These are phyloP conservation scores for Chaetomium sp. DNA, from an alignment of 2,329 filamentous ascomycete genomes.

Conservation along the genomic window DNA sequence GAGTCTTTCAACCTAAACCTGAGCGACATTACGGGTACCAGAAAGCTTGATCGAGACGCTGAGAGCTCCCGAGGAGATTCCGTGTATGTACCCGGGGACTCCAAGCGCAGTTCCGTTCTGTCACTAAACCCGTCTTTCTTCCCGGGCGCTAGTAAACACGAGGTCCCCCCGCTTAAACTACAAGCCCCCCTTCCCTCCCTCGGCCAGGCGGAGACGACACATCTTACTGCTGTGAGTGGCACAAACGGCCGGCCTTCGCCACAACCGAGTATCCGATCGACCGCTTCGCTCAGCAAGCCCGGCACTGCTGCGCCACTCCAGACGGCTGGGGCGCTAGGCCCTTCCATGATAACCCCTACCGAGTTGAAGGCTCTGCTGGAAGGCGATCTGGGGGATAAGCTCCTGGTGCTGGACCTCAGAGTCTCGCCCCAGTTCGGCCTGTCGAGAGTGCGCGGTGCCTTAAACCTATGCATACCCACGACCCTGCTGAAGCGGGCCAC, in stretches of 20 bases:
- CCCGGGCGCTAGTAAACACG: conserved; percentile 38
- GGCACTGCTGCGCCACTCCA: conserved; percentile 50
- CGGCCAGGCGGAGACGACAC: conserved; percentile 25
- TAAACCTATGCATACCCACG: conserved; percentile 93
- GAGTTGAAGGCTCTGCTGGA: conserved; percentile 53
- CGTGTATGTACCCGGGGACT: conserved; percentile 48
- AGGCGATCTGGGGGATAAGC: conserved; percentile 30
- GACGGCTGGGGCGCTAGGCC: conserved; percentile 39
- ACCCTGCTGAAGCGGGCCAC: conserved; percentile 86
- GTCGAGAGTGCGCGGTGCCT: conserved; percentile 68
- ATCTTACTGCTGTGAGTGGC: conserved; percentile 35
- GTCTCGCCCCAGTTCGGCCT: conserved; percentile 76
- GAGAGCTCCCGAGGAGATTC: conserved; percentile 47
- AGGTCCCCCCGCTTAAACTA: conserved; percentile 38
- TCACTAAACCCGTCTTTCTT: conserved; percentile 38
- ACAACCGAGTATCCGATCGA: conserved; percentile 43
- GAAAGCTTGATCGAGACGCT: conserved; percentile 38
- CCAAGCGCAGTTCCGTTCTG: conserved; percentile 46
- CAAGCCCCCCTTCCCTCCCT: conserved; percentile 30
- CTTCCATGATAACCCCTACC: conserved; percentile 46
- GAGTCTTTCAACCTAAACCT: conserved; percentile 19
- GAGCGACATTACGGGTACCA: conserved; percentile 14
- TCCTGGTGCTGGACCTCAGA: conserved; percentile 77
- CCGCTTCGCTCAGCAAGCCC: conserved; percentile 21
- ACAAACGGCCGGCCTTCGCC: conserved; percentile 48